phyloP scores from a whole-genome alignment of 2,329 filamentous ascomycete species.

The Ascochyta viciae-villosae region DNA sequence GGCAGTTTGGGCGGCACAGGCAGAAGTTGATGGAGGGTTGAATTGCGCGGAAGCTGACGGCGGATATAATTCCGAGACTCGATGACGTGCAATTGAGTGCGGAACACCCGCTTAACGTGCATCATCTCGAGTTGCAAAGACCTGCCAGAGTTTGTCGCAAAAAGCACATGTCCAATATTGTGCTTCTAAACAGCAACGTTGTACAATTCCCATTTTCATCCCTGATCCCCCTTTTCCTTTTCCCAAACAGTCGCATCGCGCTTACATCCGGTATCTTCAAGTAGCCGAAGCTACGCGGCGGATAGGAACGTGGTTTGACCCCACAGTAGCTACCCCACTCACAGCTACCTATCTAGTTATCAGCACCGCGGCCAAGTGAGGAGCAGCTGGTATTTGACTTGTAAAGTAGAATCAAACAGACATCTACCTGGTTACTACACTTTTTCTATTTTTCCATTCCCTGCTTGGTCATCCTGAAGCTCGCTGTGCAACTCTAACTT shows the following conservation, averaged over 20 bases:
- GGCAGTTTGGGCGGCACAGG: constrained; percentile 6
- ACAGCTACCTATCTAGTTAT: constrained; percentile 16
- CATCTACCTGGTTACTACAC: no score
- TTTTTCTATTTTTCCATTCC: no score
- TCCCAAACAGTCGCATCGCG: not conserved
- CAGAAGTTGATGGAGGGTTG: constrained; percentile 1
- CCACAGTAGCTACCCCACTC: constrained; percentile 4
- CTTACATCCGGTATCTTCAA: constrained; percentile 14
- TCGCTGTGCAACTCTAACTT: constrained; percentile 1
- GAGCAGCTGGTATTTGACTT: constrained; percentile 9
- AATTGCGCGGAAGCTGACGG: constrained; percentile 22
- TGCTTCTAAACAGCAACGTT: no score
- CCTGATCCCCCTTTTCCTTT: not conserved
- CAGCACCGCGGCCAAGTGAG: constrained; percentile 1
- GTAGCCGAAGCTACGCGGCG: constrained; percentile 14
- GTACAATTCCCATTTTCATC: no score
- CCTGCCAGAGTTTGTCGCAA: not conserved
- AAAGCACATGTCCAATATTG: no score
- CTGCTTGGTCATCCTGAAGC: not conserved
- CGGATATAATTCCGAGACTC: constrained; percentile 27
- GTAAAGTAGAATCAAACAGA: not conserved
- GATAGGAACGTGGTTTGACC: constrained; percentile 11
- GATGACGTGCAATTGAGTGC: constrained; percentile 1
- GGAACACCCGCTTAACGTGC: constrained; percentile 16
- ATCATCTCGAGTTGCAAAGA: constrained; percentile 2